Percentiles rank a stretch among this genome's conserved stretches.
phyloP scores from a whole-genome alignment of 1,139 yeast genomes.

The Tardiomyces depauwii region DNA sequence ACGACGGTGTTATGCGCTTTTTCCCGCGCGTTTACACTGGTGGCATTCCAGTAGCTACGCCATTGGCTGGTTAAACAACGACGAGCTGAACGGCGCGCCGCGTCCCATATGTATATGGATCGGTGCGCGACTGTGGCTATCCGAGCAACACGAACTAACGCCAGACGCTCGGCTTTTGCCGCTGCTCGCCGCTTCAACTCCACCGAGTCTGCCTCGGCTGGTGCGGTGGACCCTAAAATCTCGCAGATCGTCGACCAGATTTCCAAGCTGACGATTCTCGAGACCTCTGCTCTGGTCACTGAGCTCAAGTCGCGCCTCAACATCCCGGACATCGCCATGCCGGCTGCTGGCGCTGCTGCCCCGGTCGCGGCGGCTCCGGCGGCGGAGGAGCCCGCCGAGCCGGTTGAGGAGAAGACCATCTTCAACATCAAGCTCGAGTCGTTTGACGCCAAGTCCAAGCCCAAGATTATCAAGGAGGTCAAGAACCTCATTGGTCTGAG shows the following conservation, averaged over 20 bases:
- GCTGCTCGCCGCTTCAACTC: slow-evolving; percentile 38
- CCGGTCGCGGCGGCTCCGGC: slow-evolving; percentile 61
- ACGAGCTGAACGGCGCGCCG: too few species aligned
- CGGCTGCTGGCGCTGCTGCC: slow-evolving; percentile 53
- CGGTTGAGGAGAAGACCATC: slow-evolving; percentile 85
- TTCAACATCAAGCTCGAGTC: slow-evolving; percentile 87
- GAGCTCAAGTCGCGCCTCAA: slow-evolving; percentile 81
- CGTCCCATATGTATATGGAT: too few species aligned
- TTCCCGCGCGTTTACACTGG: too few species aligned
- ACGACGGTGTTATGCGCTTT: too few species aligned
- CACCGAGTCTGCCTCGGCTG: slow-evolving; percentile 32
- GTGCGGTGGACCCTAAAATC: slow-evolving; percentile 87
- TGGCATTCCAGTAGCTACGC: too few species aligned
- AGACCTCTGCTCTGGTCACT: slow-evolving; percentile 72
- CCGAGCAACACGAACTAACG: too few species aligned
- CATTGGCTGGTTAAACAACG: too few species aligned
- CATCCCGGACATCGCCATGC: slow-evolving; percentile 87
- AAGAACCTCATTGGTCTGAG: slow-evolving; percentile 85
- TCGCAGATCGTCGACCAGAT: slow-evolving; percentile 80
- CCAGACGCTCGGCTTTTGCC: neutral
- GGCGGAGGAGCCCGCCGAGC: slow-evolving; percentile 70
- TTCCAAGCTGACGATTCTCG: slow-evolving; percentile 77
- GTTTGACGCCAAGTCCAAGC: slow-evolving; percentile 90
- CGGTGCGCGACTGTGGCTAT: too few species aligned
- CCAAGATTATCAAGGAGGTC: slow-evolving; percentile 95